Conservation (phyloP, 2,329 filamentous ascomycete species). For the Fusarium sacchari region DNA sequence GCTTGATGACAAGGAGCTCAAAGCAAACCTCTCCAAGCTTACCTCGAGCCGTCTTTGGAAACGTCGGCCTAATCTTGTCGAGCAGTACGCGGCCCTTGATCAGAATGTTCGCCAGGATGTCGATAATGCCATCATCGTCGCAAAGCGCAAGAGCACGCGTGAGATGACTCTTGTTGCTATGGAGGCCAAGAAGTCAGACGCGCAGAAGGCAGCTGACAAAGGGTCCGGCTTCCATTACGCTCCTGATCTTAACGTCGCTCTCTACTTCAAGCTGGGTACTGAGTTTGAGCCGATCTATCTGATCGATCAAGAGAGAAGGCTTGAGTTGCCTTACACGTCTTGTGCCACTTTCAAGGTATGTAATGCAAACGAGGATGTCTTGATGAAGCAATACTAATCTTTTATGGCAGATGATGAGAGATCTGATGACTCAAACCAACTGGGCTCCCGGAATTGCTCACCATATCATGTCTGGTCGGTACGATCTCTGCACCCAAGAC, state of each 20-base stretch:
- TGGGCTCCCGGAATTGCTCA: not conserved
- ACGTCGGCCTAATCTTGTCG: not conserved
- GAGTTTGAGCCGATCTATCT: not conserved
- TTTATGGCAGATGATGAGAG: not conserved
- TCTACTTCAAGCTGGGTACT: not conserved
- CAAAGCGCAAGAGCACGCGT: not conserved
- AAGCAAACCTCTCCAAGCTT: not conserved
- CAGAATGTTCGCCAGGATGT: not conserved
- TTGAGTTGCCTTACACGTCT: not conserved
- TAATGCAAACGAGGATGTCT: rapidly evolving
- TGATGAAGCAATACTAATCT: rapidly evolving
- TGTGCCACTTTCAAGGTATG: not conserved
- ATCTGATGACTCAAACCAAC: not conserved
- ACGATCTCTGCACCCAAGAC: not conserved
- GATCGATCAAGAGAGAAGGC: not conserved
- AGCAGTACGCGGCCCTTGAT: not conserved
- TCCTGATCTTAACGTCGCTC: not conserved
- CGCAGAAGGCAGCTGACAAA: not conserved
- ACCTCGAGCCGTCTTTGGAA: not conserved
- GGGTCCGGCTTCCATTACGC: not conserved
- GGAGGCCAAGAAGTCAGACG: not conserved
- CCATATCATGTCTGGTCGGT: not conserved
- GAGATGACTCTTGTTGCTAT: not conserved
- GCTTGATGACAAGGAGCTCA: not conserved
- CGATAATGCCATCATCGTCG: not conserved